Conservation (phyloP, 1,139 yeast genomes). For the Zygosaccharomyces pseudobailii region DNA sequence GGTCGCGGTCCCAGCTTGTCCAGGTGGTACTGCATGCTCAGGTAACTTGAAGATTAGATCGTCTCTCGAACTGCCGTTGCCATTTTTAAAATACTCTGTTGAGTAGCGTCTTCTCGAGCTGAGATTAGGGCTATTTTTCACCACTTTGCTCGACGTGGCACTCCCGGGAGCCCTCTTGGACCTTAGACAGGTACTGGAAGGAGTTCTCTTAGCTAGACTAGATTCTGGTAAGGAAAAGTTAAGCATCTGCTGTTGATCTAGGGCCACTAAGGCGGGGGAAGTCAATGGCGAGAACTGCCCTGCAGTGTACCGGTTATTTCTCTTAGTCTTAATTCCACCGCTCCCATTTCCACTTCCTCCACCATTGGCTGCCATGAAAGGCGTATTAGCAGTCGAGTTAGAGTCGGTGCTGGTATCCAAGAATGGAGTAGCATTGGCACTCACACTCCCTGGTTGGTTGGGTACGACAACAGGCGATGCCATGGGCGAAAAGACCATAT, state of each 20-base stretch:
- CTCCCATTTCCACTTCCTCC: background rate
- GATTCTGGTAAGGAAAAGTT: constrained; percentile 23
- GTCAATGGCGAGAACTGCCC: constrained; percentile 26
- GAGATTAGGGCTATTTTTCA: constrained; percentile 29
- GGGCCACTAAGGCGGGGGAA: constrained; percentile 28
- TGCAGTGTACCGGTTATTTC: constrained; percentile 2
- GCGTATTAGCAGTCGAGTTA: constrained; percentile 11
- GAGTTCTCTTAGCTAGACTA: constrained; percentile 12
- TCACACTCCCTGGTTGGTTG: constrained; percentile 7
- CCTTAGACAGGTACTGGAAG: constrained; percentile 13
- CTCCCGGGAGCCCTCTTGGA: constrained; percentile 12
- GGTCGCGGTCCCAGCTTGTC: constrained; percentile 5
- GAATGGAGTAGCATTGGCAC: constrained; percentile 18
- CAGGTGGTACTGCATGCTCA: constrained; percentile 20
- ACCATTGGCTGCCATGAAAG: constrained; percentile 10
- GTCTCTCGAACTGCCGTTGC: constrained; percentile 21
- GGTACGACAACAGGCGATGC: constrained; percentile 28
- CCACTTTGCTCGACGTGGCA: constrained; percentile 18
- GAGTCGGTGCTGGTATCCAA: constrained; percentile 11
- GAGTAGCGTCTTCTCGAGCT: constrained; percentile 17
- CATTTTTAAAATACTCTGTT: constrained; percentile 15
- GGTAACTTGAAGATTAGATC: constrained; percentile 29
- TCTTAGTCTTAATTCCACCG: constrained; percentile 4
- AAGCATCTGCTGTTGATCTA: constrained; percentile 16
- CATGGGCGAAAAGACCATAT: constrained; percentile 26